Evolutionary conservation across 164 flowering plant genomes (phyloP).

Genomic region (Stephania cephalantha): DNA sequence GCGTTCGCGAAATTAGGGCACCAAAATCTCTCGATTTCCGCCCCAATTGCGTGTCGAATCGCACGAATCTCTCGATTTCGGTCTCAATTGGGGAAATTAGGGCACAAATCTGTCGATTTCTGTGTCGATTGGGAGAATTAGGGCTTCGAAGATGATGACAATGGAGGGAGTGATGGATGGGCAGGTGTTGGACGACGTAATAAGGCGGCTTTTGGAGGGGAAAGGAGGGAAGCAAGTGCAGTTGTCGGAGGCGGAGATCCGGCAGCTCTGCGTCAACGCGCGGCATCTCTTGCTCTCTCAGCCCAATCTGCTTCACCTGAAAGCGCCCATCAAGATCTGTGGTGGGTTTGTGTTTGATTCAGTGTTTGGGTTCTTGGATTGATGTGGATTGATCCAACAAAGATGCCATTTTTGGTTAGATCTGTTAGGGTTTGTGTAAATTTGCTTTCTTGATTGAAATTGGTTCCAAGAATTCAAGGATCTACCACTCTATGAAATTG

Average conservation of each 20-base stretch:
- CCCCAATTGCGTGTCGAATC: not conserved
- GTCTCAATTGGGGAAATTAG: not conserved
- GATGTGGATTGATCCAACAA: not conserved
- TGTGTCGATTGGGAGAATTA: not conserved
- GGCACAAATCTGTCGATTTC: not conserved
- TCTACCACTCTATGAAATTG: not conserved
- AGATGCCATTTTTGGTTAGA: not conserved
- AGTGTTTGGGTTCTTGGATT: not conserved
- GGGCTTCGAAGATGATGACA: slow-evolving; percentile 49
- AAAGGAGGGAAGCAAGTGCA: slow-evolving; percentile 81
- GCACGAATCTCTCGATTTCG: not conserved
- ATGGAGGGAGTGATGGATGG: slow-evolving; percentile 82
- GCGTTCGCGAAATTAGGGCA: not conserved
- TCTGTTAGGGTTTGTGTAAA: not conserved
- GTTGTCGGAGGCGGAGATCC: slow-evolving; percentile 76
- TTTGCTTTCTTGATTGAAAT: not conserved
- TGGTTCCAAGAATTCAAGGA: not conserved
- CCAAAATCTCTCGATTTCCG: not conserved
- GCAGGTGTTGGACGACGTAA: slow-evolving; percentile 68
- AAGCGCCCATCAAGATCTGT: slow-evolving; percentile 67
- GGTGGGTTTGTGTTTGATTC: slow-evolving; percentile 3
- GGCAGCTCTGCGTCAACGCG: slow-evolving; percentile 81
- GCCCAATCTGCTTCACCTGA: slow-evolving; percentile 58
- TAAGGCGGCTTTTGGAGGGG: slow-evolving; percentile 66
- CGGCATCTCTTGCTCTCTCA: slow-evolving; percentile 66